Evolutionary conservation across 2,329 filamentous ascomycete genomes (phyloP).

Genomic region (Ophiognomonia clavigignenti-juglandacearum): DNA sequence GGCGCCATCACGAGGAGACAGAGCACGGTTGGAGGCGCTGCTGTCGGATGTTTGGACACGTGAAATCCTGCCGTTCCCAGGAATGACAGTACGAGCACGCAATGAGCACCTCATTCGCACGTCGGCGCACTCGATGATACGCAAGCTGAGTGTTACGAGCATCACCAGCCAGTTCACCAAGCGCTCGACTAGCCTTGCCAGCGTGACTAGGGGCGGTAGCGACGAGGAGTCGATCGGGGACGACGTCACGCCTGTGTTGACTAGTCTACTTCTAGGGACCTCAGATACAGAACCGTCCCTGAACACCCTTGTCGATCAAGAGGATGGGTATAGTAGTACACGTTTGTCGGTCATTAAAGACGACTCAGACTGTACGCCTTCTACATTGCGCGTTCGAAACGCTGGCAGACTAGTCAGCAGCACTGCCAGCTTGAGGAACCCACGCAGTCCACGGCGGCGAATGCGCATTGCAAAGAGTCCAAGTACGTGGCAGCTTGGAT

Average conservation of each 20-base stretch:
- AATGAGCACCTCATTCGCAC: constrained; percentile 69
- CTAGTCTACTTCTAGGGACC: not conserved
- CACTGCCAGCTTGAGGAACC: not conserved
- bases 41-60: constrained; percentile 81
- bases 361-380: constrained; percentile 8
- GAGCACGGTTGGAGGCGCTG: constrained; percentile 69
- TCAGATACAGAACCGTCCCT: not conserved
- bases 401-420: not conserved
- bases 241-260: not conserved
- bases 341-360: constrained; percentile 10
- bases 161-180: constrained; percentile 73
- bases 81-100: constrained; percentile 63
- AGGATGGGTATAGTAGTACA: not conserved
- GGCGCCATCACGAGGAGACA: constrained; percentile 68
- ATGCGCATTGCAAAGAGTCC: constrained; percentile 13
- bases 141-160: constrained; percentile 79
- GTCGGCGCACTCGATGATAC: constrained; percentile 81
- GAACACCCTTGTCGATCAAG: not conserved
- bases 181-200: constrained; percentile 56
- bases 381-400: not conserved
- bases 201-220: constrained; percentile 24
- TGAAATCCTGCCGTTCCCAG: constrained; percentile 75
- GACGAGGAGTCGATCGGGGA: constrained; percentile 24
- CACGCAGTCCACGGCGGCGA: constrained; percentile 1
- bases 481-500: constrained; percentile 12